Base-by-base conservation (phyloP, 108 stramenopile genomes). In the Pinguiococcus pyrenoidosus region DNA sequence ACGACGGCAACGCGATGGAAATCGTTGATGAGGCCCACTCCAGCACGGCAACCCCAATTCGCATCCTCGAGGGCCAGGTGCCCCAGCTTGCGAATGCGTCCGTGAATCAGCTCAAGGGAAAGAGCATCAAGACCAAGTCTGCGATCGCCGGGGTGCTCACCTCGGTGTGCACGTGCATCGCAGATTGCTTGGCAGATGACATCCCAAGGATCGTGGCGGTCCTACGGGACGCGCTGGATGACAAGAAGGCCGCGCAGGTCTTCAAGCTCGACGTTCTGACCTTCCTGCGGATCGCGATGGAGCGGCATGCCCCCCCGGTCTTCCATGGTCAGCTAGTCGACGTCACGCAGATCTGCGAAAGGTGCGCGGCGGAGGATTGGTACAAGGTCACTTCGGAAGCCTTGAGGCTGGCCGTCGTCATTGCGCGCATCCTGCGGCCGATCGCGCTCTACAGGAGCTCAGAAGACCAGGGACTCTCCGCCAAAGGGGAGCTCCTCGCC, bases 241-340 rank as follows among this genome's bases (percentile, higher is more conserved):
- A 55, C 9, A 14, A 36, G n/a, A n/a, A n/a, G n/a, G n/a, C n/a
- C 22, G 25, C 46, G 20, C 86, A 92, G 56, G 68, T 83, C 4
- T 71, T 96, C 36, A 87, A 85, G 43, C 71, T 92, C n/a, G 94
- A 92, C 54, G 80, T 82, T 10, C 62, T 92, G 37, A 54, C 66
- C 24, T 66, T 89, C 50, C 79, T 96, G 10, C 72, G 75, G 28
- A 62, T 69, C 45, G 71, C 77, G 62, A 46, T 92, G 33, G 63
- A 78, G 4, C 70, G 62, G 32, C 80, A 83, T 34, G 56, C 72
- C 46, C 75, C 80, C 5, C 36, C 47, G 8, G 43, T 56, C 53
- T 36, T 81, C 44, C 56, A 47, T 34, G 56, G 80, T 1, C 46
- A 44, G 30, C 35, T 59, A 23, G 29, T 51, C 2, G 47, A 60